Percentiles rank a stretch among this genome's conserved stretches.
phyloP scores from a whole-genome alignment of 352 stramenopile genomes.

The Phytophthora macrochlamydospora region DNA sequence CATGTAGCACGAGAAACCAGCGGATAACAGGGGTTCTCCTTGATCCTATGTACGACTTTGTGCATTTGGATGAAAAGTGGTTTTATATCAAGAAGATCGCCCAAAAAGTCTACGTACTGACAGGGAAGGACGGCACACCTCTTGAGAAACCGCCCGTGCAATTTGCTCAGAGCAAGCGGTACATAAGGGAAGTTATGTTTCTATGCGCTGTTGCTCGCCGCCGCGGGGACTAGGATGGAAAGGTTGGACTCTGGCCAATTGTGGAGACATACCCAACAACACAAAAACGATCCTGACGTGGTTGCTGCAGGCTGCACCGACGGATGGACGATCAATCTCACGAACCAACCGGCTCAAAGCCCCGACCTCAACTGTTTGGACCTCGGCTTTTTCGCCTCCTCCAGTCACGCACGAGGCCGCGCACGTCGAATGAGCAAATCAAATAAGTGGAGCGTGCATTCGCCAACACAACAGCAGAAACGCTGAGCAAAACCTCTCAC shows the following conservation, averaged over 20 bases:
- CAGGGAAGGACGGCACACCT: background rate
- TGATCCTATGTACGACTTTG: constrained; percentile 3
- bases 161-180: background rate
- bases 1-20: background rate
- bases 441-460: background rate
- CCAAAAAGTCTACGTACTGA: constrained; percentile 1
- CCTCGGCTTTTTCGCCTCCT: background rate
- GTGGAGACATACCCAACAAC: background rate
- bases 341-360: constrained; percentile 18
- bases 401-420: background rate
- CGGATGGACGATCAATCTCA: constrained; percentile 27
- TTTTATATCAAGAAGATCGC: constrained; percentile 10
- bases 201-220: background rate
- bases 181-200: constrained; percentile 1
- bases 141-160: background rate
- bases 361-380: constrained; percentile 23
- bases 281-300: constrained; percentile 13
- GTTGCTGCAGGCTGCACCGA: constrained; percentile 3
- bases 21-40: background rate
- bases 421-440: background rate
- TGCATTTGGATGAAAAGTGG: constrained; percentile 13
- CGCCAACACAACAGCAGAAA: background rate
- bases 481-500: background rate
- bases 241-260: constrained; percentile 2
- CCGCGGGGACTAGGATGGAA: constrained; percentile 2